Conservation (phyloP, 805 yeast genomes). For the Teunomyces gatunensis region DNA sequence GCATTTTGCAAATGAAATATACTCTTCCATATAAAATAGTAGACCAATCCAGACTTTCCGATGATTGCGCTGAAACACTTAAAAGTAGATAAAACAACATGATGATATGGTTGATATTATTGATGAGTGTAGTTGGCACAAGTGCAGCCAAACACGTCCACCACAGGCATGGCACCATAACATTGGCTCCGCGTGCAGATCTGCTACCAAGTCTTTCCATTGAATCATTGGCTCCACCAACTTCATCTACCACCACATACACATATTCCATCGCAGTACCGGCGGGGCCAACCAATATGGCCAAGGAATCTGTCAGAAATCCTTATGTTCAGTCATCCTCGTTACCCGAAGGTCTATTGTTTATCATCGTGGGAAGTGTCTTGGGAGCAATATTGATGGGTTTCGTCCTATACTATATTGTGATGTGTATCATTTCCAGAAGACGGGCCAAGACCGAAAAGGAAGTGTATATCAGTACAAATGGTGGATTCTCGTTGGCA, state of each 20-base stretch:
- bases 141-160: conserved; percentile 2
- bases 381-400: conserved; percentile 20
- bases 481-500: conserved; percentile 5
- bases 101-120: background rate
- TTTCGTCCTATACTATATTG: conserved; percentile 18
- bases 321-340: conserved; percentile 29
- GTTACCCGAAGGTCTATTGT: conserved; percentile 38
- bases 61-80: background rate
- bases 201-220: background rate
- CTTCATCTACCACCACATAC: conserved; percentile 2
- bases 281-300: background rate
- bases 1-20: background rate
- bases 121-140: background rate
- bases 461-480: conserved; percentile 26
- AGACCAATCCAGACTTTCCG: background rate
- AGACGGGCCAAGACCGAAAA: conserved; percentile 28
- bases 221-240: background rate
- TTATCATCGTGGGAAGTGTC: conserved; percentile 41
- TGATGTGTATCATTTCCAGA: conserved; percentile 22
- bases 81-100: background rate
- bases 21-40: background rate
- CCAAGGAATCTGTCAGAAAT: conserved; percentile 11
- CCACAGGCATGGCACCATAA: conserved; percentile 3
- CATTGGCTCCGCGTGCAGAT: background rate
- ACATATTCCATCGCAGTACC: conserved; percentile 4